Base-by-base conservation (phyloP, 352 stramenopile species). In the Globisporangium paroecandrum region DNA sequence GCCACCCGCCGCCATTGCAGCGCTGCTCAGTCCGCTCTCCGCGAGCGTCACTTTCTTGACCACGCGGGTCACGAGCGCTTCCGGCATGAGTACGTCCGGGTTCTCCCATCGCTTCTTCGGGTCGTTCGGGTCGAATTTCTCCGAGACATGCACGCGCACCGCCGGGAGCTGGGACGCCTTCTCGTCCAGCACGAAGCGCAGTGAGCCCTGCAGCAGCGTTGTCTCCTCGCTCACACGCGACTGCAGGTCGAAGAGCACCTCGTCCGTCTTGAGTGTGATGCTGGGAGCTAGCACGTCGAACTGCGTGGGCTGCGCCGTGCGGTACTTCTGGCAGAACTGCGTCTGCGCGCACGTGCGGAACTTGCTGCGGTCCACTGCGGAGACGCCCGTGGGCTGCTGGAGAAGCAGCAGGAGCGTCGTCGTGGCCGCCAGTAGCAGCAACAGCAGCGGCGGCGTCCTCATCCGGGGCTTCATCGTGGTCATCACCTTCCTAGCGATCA, bases 291-390 rank as follows among this genome's bases (percentile, higher is more conserved):
- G 32, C 27, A 90, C 77, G 7, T 78, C 58, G 61, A 77, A 86
- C 34, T 69, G 51, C 38, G 68, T 69, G 5, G 70, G 70, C 63
- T 69, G 57, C 25, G 69, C 64, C 29, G 82, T 79, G 64, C 85
- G 87, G 65, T 83, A 83, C 64, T 82, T 85, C 34, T 82, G 77
- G 79, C 98, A 99, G 82, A 99, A 99, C 18, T 95, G 90, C n/a
- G 97, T 99, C 79, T 99, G 89, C 24, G 88, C 76, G 73, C 98
- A 99, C 24, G 93, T 99, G 53, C 97, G 84, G 81, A 99, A 99
- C 85, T 99, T 99, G 65, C 76, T 96, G 71, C 90, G 85, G 79
- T 99, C 98, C 13, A 99, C 98, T 9, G 90, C 95, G 12, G 18
- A 54, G 22, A 69, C 51, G 22, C 32, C 15, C n/a, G 29, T 15